Evolutionary conservation across 2,329 filamentous ascomycete genomes (phyloP).

Genomic region (Phialocephala sp.): DNA sequence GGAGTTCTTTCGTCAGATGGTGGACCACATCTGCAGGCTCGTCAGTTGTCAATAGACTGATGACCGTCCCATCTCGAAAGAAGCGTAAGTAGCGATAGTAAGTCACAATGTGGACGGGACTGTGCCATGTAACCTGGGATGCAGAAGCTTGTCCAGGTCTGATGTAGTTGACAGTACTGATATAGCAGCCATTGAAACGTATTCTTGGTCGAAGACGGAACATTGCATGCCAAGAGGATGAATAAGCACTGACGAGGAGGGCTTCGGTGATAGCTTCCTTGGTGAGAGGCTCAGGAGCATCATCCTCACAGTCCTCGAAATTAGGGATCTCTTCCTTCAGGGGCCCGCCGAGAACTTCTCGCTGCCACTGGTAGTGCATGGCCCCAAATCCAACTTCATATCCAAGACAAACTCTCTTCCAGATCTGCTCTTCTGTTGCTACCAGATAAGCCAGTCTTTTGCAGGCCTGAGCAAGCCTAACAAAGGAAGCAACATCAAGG

Average conservation of each 20-base stretch:
- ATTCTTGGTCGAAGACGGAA: constrained; percentile 84
- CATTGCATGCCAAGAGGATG: constrained; percentile 66
- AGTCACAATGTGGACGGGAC: constrained; percentile 91
- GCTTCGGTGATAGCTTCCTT: constrained; percentile 33
- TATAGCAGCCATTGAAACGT: constrained; percentile 95
- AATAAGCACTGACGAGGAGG: constrained; percentile 51
- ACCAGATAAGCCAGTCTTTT: constrained; percentile 87
- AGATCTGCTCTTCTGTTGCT: constrained; percentile 82
- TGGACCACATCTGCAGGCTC: constrained; percentile 90
- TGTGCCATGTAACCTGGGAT: constrained; percentile 75
- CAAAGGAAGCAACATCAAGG: constrained; percentile 77
- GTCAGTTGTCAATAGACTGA: constrained; percentile 79
- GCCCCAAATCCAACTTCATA: constrained; percentile 76
- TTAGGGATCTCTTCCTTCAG: constrained; percentile 42
- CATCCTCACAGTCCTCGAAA: constrained; percentile 20
- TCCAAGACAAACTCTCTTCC: constrained; percentile 77
- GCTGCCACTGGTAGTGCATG: constrained; percentile 83
- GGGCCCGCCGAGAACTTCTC: constrained; percentile 62
- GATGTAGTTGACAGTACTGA: constrained; percentile 94
- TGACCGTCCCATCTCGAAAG: constrained; percentile 84
- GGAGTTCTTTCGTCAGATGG: constrained; percentile 74
- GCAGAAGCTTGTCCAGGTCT: constrained; percentile 77
- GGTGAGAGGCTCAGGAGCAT: constrained; percentile 17
- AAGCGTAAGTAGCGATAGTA: constrained; percentile 98
- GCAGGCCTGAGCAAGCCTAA: constrained; percentile 79